Conservation (phyloP, 2,329 filamentous ascomycete genomes). For the Basipetospora chlamydospora region DNA sequence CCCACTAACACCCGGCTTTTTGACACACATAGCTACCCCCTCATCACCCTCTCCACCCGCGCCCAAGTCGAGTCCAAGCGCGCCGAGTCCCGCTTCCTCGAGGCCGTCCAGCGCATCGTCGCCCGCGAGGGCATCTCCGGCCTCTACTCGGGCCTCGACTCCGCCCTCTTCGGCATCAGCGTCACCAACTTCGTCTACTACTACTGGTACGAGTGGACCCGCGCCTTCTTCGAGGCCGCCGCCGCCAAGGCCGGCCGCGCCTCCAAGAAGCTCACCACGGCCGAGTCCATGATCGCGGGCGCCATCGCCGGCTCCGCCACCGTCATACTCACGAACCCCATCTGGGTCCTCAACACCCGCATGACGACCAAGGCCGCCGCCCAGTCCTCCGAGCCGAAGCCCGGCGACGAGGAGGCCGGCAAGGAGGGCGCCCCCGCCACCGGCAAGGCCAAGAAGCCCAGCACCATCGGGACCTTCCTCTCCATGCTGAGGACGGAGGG, state of each 20-base stretch:
- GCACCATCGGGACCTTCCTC: constrained; percentile 69
- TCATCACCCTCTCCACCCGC: constrained; percentile 93
- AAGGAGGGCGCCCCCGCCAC: constrained; percentile 20
- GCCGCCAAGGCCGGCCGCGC: constrained; percentile 58
- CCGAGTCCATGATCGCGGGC: constrained; percentile 90
- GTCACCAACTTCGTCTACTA: constrained; percentile 99
- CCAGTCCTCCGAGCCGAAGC: constrained; percentile 41
- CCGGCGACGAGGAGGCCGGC: constrained; percentile 25
- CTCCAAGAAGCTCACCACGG: constrained; percentile 70
- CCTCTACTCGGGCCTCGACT: constrained; percentile 85
- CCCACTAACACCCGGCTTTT: background rate
- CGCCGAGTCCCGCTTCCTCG: constrained; percentile 69
- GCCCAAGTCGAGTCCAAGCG: constrained; percentile 96
- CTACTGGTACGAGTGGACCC: constrained; percentile 99
- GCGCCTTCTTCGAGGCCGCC: constrained; percentile 69
- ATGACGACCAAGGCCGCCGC: constrained; percentile 75
- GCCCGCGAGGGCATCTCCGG: constrained; percentile 80
- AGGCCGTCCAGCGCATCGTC: constrained; percentile 74
- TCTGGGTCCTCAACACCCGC: constrained; percentile 97
- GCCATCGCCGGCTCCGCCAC: constrained; percentile 88
- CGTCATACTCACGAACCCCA: constrained; percentile 92
- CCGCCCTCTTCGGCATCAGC: constrained; percentile 90
- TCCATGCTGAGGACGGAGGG: constrained; percentile 74
- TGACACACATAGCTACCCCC: constrained; percentile 65
- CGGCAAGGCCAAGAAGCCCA: constrained; percentile 38